phyloP scores from a whole-genome alignment of 1,284 basidiomycete genomes.

The Trametes polyzona region DNA sequence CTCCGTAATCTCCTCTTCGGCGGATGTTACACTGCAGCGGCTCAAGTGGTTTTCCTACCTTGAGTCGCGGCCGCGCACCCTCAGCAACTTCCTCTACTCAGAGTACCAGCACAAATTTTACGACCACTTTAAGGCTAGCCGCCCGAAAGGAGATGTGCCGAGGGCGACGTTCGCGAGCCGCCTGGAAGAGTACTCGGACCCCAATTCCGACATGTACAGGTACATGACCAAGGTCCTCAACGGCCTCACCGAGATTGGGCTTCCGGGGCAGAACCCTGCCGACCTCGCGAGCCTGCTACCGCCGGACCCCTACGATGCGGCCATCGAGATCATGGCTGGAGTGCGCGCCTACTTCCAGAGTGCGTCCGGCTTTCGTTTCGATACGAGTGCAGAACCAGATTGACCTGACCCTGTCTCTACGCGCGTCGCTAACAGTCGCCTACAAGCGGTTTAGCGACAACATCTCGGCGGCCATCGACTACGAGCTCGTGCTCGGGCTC shows the following conservation, averaged over 20 bases:
- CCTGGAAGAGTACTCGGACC: background rate
- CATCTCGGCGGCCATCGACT: slow-evolving; percentile 65
- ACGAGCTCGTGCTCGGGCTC: slow-evolving; percentile 55
- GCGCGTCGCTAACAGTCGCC: slow-evolving; percentile 48
- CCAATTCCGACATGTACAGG: slow-evolving; percentile 45
- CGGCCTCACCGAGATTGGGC: slow-evolving; percentile 48
- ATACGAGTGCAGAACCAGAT: too few relatives aligned
- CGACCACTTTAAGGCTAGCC: slow-evolving; percentile 31
- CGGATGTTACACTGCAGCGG: slow-evolving; percentile 42
- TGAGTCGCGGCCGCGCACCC: slow-evolving; percentile 38
- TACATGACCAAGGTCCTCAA: slow-evolving; percentile 44
- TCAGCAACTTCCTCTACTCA: slow-evolving; percentile 38
- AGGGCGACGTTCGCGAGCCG: slow-evolving; percentile 6
- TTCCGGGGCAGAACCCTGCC: slow-evolving; percentile 42
- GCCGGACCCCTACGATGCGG: slow-evolving; percentile 55
- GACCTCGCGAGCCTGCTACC: slow-evolving; percentile 60
- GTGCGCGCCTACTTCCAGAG: slow-evolving; percentile 77
- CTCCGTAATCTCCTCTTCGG: slow-evolving; percentile 49
- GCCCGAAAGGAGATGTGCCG: slow-evolving; percentile 17
- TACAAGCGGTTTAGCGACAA: slow-evolving; percentile 72
- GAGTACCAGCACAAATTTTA: slow-evolving; percentile 37
- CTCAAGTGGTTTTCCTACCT: slow-evolving; percentile 40
- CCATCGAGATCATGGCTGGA: slow-evolving; percentile 68
- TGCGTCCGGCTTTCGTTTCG: slow-evolving; percentile 27
- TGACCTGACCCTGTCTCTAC: too few relatives aligned